Base-by-base conservation (phyloP, 2,329 filamentous ascomycete species). In the Sclerotinia borealis region DNA sequence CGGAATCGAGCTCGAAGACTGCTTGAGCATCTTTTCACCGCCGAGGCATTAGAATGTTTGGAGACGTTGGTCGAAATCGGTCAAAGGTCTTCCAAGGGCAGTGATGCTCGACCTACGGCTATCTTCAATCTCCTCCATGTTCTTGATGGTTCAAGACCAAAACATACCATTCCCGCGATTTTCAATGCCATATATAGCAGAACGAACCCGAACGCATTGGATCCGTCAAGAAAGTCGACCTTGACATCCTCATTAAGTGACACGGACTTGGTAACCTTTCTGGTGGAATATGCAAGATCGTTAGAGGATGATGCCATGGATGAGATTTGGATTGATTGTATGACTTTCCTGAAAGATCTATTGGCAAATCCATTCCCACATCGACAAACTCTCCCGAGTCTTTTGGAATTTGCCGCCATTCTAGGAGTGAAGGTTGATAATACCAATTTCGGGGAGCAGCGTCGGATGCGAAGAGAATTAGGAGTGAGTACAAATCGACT, bases 301-400 rank as follows among this genome's bases (percentile, higher is more conserved):
- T 81, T 98, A 15, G 95, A 99, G 72, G 95, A 99, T 71, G 95
- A 99, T 78, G 90, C 95, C 19, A 93, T 97, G 83, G 95, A 99
- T 71, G 95, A 99, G 76, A 96, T 99, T 55, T 99, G 95, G 95
- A 83, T 87, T 47, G 93, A 99, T 74, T 99, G 93, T 75, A 92
- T 93, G 71, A 85, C 89, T 0, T 99, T 99, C 75, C 76, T 98
- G 65, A 89, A 87, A 67, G 96, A 99, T 73, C 84, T 99, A 34
- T 81, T 99, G 34, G 87, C 89, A 29, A 99, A 99, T 72, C 96
- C 95, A 1, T 92, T 99, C 72, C 95, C 95, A 3, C 93, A 99
- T 77, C 84, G 95, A 63, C 93, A 97, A 73, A 93, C 93, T 9
- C 77, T 99, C 45, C 91, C 95, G 8, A 87, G 88, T 59, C 79